Conservation (phyloP, 1,284 basidiomycete genomes). For the Ganoderma meredithae region DNA sequence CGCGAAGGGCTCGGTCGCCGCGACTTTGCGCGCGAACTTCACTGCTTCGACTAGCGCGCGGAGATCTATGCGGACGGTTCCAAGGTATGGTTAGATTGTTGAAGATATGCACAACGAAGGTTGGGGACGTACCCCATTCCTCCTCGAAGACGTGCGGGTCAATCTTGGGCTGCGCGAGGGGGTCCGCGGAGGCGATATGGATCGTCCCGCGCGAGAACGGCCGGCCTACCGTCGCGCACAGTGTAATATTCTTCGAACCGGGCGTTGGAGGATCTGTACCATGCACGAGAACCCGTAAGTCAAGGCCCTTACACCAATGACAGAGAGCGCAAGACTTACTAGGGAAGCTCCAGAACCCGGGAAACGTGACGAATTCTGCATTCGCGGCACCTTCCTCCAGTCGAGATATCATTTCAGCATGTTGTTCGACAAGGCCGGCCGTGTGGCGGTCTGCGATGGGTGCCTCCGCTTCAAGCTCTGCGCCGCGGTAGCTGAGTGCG, state of each 20-base stretch:
- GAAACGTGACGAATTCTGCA: conserved; percentile 37
- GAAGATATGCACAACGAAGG: too few relatives aligned
- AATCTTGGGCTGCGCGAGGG: conserved; percentile 48
- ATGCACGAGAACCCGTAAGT: not conserved
- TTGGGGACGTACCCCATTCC: conserved; percentile 46
- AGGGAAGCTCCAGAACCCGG: conserved; percentile 31
- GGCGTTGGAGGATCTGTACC: conserved; percentile 34
- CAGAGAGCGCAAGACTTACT: conserved; percentile 27
- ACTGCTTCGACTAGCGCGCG: conserved; percentile 53
- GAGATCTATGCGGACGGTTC: conserved; percentile 40
- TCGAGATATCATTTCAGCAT: conserved; percentile 39
- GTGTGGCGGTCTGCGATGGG: not conserved
- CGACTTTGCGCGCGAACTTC: conserved; percentile 54
- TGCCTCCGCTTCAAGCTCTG: conserved; percentile 19
- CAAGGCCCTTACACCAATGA: not conserved
- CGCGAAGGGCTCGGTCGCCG: conserved; percentile 51
- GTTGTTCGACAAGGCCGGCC: conserved; percentile 41
- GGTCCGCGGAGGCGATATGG: conserved; percentile 49
- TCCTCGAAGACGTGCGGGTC: conserved; percentile 58
- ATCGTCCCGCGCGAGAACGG: conserved; percentile 50
- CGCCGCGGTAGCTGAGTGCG: conserved; percentile 36
- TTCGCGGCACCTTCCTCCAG: conserved; percentile 33
- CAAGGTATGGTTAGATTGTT: not conserved
- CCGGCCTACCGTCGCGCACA: conserved; percentile 41
- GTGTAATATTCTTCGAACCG: conserved; percentile 41